Base-by-base conservation (phyloP, 2,329 filamentous ascomycete species). In the Fusarium praegraminearum region DNA sequence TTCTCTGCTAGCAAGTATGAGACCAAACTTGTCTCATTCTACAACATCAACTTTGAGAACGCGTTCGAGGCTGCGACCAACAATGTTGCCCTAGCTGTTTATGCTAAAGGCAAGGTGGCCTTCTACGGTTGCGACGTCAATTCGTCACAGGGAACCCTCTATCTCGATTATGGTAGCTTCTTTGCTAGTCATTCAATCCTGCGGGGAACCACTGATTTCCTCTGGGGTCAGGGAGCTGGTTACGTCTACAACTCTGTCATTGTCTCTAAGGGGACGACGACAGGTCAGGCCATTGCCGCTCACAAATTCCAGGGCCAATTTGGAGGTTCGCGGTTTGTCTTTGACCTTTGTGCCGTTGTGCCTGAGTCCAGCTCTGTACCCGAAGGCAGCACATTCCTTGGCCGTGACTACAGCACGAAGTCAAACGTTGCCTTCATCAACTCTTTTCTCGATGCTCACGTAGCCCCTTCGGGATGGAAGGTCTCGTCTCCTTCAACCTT, bases 271-370 rank as follows among this genome's bases (percentile, higher is more conserved):
- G 69, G 61, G 3, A 63, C 60, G 9, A 57, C 52, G 0, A 65
- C 61, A 1, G 73, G 75, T 7, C 74, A 77, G 52, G 69, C 67
- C 7, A 76, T 78, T 18, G 67, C 75, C 1, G 76, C 73, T 2
- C 67, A 77, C 9, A 73, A 72, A 24, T 77, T 69, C 36, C 76
- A 78, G 43, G 60, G 32, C 7, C 54, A 63, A 1, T 77, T 62
- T 13, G 76, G 76, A 10, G 73, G 80, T 49, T 83, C 82, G 0
- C 79, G 76, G 0, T 73, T 83, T 2, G 79, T 83, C 0, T 77
- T 83, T n/a, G 80, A 84, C 52, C 77, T 78, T 16, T 80, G 79
- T 45, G 78, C 76, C 3, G 75, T 84, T 9, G 72, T 78, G 8
- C 79, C 79, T 5, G 75, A 75, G 15, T 57, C 56, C 10, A 45